These are phyloP conservation scores for Lablab purpureus DNA, from an alignment of 306 rosid genomes.

Conservation along the genomic window DNA sequence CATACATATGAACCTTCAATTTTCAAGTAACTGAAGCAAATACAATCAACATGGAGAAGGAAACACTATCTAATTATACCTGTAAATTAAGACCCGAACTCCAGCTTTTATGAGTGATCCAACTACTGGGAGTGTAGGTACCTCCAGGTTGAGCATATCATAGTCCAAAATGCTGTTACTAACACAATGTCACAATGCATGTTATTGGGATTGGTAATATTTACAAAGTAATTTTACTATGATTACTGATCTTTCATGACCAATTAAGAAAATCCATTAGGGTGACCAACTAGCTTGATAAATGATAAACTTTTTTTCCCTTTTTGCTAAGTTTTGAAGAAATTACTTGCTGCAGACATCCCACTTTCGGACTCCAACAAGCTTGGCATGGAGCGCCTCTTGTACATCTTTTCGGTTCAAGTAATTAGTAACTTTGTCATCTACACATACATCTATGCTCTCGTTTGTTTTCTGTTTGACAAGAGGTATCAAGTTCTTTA, in stretches of 20 bases:
- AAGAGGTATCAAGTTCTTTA: background rate
- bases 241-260: conserved; percentile 7
- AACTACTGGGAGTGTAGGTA: conserved; percentile 73
- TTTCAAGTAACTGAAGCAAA: conserved; percentile 1
- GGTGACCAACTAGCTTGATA: background rate
- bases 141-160: conserved; percentile 73
- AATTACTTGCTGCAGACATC: conserved; percentile 84
- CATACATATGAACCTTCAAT: background rate
- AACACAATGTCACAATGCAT: background rate
- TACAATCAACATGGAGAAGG: background rate
- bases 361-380: conserved; percentile 83
- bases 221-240: background rate
- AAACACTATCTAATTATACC: conserved; percentile 51
- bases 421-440: conserved; percentile 82
- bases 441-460: conserved; percentile 85
- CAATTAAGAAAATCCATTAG: background rate
- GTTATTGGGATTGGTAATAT: conserved; percentile 8
- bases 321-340: background rate
- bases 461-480: conserved; percentile 65
- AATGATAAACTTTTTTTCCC: background rate
- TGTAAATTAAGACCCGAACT: conserved; percentile 79
- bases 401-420: conserved; percentile 79
- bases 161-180: conserved; percentile 70
- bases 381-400: conserved; percentile 76
- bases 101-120: conserved; percentile 77